phyloP scores from a whole-genome alignment of 2,329 filamentous ascomycete genomes.

The Aspergillus phoenicis region DNA sequence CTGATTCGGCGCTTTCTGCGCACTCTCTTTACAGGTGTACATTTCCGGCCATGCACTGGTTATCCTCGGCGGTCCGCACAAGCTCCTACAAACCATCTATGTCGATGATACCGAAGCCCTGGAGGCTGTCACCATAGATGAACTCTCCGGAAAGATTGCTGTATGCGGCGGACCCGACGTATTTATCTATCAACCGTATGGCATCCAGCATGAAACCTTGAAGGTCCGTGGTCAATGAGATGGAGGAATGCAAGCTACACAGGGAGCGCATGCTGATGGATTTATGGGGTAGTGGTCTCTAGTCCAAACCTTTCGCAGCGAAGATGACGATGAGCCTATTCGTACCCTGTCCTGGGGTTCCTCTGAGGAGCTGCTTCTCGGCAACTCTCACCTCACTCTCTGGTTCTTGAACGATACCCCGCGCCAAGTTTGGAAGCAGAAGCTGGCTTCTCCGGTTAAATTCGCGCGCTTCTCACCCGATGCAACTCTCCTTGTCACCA shows the following conservation, averaged over 20 bases:
- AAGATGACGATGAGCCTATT: constrained; percentile 48
- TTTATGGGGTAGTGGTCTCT: constrained; percentile 56
- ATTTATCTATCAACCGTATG: constrained; percentile 77
- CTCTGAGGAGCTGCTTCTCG: constrained; percentile 80
- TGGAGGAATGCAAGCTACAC: constrained; percentile 7
- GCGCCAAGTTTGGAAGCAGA: constrained; percentile 69
- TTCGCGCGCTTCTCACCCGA: constrained; percentile 82
- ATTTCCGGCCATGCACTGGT: constrained; percentile 86
- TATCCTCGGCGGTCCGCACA: constrained; percentile 73
- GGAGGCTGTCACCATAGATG: constrained; percentile 78
- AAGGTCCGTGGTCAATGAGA: constrained; percentile 59
- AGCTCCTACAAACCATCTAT: constrained; percentile 87
- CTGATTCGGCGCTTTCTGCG: constrained; percentile 13
- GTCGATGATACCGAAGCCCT: constrained; percentile 71
- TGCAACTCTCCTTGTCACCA: constrained; percentile 81
- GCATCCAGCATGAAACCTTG: constrained; percentile 68
- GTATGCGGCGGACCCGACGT: constrained; percentile 67
- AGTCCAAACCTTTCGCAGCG: constrained; percentile 54
- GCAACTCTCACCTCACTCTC: constrained; percentile 69
- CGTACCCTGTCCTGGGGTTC: constrained; percentile 81
- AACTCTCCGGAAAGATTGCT: constrained; percentile 81
- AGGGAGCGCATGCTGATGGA: constrained; percentile 23
- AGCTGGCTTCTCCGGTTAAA: constrained; percentile 71
- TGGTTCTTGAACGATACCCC: constrained; percentile 59
- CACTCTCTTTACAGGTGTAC: constrained; percentile 65